Base-by-base conservation (phyloP, 306 rosid species). In the Cercis canadensis region DNA sequence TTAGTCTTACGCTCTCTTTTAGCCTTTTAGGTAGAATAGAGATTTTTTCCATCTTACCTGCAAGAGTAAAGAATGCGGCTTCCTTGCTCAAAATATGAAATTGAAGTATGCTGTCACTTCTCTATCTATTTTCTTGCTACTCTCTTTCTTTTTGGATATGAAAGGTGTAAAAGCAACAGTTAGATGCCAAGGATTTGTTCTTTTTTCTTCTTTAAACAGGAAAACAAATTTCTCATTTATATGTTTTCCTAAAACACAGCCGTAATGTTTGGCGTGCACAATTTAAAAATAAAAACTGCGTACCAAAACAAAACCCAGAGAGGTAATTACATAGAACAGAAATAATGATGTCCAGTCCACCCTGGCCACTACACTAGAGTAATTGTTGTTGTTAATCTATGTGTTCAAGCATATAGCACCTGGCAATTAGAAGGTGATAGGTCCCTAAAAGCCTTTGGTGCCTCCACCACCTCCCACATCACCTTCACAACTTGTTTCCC, bases 401-500 rank as follows among this genome's bases (percentile, higher is more conserved):
- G 0, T 34, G 9, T 51, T 78, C 62, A 90, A 43, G 88, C 94
- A 67, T 78, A 75, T 8, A 90, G 64, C 34, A 90, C 53, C 72
- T 84, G 88, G 53, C 84, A 86, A 59, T 62, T 75, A 16, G 34
- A 76, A 12, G 94, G 86, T 0, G 80, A 18, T 7, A 87, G 84
- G 0, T 80, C 82, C 0, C 60, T 15, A 6, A 88, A 90, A 4
- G 64, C 70, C 7, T 24, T 13, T 0, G 88, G 82, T 43, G 87
- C 92, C 11, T 83, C 72, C 66, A 86, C 3, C 0, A 90, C 83
- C 55, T 77, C 75, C 94, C 94, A 88, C 75, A 56, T 83, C 47
- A 84, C 63, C 53, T 21, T 67, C 14, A 83, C 54, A 0, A 4
- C 17, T 4, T 40, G 18, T 3, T 40, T 61, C 81, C 8, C 72